Percentiles rank a stretch among this genome's conserved stretches.
Conservation (phyloP, 345 rosid genomes). For the Lenwebbia sp. region DNA sequence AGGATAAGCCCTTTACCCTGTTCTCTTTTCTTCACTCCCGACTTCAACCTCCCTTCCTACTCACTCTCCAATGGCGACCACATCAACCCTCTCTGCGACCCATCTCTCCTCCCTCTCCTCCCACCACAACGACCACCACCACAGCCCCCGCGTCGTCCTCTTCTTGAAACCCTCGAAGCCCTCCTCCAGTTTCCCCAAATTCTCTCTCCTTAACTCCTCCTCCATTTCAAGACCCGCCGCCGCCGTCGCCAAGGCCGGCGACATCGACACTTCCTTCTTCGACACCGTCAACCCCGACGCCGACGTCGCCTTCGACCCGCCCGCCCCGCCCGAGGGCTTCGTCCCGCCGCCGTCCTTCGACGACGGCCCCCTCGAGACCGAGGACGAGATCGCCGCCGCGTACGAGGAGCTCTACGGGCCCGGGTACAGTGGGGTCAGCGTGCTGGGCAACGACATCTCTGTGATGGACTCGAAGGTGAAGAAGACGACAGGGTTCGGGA, state of each 20-base stretch:
- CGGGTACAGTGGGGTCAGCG: constrained; percentile 52
- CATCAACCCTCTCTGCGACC: neutral
- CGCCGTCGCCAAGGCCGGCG: constrained; percentile 3
- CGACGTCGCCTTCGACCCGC: constrained; percentile 40
- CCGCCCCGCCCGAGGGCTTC: constrained; percentile 55
- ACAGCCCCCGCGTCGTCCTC: constrained; percentile 16
- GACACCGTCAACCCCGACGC: constrained; percentile 28
- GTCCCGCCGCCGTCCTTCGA: constrained; percentile 51
- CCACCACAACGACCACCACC: neutral
- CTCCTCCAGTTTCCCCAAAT: constrained; percentile 8
- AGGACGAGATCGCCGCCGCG: constrained; percentile 63
- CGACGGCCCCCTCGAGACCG: constrained; percentile 55
- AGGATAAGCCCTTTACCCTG: neutral
- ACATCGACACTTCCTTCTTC: constrained; percentile 41
- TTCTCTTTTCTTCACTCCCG: neutral
- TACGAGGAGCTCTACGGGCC: constrained; percentile 81
- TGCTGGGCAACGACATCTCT: constrained; percentile 45
- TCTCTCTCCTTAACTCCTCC: constrained; percentile 15
- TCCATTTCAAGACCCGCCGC: constrained; percentile 2
- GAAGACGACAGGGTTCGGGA: constrained; percentile 36
- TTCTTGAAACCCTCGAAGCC: constrained; percentile 14
- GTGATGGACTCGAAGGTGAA: constrained; percentile 64
- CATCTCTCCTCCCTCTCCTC: neutral
- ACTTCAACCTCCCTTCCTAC: neutral
- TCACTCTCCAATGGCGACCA: neutral